These are phyloP conservation scores for Kalmanozyma brasiliensis DNA, from an alignment of 1,284 basidiomycete species.

Conservation along the genomic window DNA sequence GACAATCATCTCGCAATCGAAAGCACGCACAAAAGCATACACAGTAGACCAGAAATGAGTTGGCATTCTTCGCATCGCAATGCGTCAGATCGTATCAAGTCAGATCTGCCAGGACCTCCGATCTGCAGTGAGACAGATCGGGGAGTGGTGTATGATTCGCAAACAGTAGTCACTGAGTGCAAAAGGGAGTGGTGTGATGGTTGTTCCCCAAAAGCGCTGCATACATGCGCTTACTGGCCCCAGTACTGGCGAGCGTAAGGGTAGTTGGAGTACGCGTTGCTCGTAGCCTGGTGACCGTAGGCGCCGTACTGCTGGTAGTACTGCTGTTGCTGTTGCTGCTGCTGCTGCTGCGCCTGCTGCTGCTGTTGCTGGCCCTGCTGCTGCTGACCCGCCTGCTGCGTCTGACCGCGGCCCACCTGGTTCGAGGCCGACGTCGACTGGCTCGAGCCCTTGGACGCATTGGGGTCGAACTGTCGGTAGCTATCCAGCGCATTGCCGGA, in stretches of 20 bases:
- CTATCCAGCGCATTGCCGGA: slow-evolving; percentile 48
- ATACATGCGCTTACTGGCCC: slow-evolving; percentile 57
- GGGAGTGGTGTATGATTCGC: no score
- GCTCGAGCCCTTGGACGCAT: slow-evolving; percentile 36
- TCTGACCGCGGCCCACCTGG: slow-evolving; percentile 43
- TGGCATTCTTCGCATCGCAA: no score
- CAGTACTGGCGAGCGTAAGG: slow-evolving; percentile 65
- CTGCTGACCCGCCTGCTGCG: slow-evolving; percentile 40
- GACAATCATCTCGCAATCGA: no score
- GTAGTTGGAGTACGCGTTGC: slow-evolving; percentile 59
- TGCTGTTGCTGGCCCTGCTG: slow-evolving; percentile 46
- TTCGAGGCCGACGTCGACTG: slow-evolving; percentile 27
- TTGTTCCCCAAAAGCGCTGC: no score
- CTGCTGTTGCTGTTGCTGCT: slow-evolving; percentile 64
- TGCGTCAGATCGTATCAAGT: no score
- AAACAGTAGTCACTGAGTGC: no score
- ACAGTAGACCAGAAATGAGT: no score
- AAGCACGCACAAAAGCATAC: no score
- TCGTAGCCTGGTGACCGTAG: slow-evolving; percentile 60
- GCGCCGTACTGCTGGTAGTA: slow-evolving; percentile 64
- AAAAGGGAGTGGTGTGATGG: no score
- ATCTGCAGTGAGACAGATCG: no score
- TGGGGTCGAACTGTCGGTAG: slow-evolving; percentile 51
- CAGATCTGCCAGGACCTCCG: no score
- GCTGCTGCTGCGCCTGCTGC: slow-evolving; percentile 42